phyloP scores from a whole-genome alignment of 108 stramenopile species.

The Epipyxis sp. region DNA sequence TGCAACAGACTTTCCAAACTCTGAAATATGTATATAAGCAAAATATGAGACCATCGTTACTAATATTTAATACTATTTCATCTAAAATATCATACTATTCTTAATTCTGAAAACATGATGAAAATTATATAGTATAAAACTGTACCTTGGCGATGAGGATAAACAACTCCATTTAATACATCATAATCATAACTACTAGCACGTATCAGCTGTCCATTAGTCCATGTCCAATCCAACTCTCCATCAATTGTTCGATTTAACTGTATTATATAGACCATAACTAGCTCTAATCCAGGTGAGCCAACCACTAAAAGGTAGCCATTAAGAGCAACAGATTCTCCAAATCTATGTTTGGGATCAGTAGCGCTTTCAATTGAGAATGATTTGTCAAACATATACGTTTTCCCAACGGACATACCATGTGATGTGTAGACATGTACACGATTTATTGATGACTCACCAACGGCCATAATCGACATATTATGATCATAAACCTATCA shows the following conservation, averaged over 20 bases:
- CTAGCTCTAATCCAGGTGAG: slow-evolving; percentile 53
- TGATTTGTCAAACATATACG: background rate
- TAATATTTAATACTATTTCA: too few relatives aligned
- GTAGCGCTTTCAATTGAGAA: background rate
- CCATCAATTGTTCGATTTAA: slow-evolving; percentile 14
- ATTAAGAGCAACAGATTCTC: slow-evolving; percentile 52
- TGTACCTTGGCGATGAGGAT: slow-evolving; percentile 57
- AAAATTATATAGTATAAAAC: too few relatives aligned
- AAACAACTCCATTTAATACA: slow-evolving; percentile 33
- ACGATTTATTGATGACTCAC: background rate
- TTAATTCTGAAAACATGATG: too few relatives aligned
- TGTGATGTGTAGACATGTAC: background rate
- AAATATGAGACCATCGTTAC: too few relatives aligned
- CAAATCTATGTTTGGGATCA: slow-evolving; percentile 37
- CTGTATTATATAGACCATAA: slow-evolving; percentile 46
- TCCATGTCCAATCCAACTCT: slow-evolving; percentile 41
- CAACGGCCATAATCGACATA: slow-evolving; percentile 18
- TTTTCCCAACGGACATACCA: background rate
- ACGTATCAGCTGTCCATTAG: background rate
- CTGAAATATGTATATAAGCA: too few relatives aligned
- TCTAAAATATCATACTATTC: too few relatives aligned
- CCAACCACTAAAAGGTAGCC: slow-evolving; percentile 58
- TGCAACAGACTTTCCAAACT: slow-evolving; percentile 64
- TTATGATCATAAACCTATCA: too few relatives aligned
- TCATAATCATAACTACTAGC: slow-evolving; percentile 64